Evolutionary conservation across 73 alveolate species (phyloP).

Genomic region (Breviolum minutum): DNA sequence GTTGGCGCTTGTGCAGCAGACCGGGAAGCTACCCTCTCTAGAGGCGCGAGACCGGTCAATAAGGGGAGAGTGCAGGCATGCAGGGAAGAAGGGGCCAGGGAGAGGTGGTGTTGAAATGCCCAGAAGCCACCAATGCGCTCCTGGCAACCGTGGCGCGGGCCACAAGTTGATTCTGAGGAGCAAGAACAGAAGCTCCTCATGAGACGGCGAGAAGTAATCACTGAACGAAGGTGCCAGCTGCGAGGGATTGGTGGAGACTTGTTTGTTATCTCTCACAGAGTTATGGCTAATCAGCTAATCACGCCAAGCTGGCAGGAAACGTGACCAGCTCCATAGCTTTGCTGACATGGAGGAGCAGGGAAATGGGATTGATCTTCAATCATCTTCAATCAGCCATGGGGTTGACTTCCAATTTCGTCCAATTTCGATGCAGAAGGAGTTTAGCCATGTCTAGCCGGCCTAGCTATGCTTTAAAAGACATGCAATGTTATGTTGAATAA

Average conservation of each 20-base stretch:
- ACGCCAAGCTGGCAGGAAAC: slow-evolving; percentile 57
- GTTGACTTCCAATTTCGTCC: too few species aligned
- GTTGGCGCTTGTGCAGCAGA: slow-evolving; percentile 65
- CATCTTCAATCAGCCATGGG: too few species aligned
- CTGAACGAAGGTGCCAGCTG: slow-evolving; percentile 27
- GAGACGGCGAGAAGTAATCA: slow-evolving; percentile 63
- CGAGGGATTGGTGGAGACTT: background rate
- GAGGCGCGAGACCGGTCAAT: background rate
- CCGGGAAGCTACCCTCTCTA: slow-evolving; percentile 59
- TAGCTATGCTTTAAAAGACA: too few species aligned
- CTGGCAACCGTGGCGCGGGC: background rate
- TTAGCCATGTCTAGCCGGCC: too few species aligned
- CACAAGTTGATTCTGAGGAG: background rate
- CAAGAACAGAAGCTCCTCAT: slow-evolving; percentile 59
- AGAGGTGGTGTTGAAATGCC: background rate
- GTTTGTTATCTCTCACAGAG: background rate
- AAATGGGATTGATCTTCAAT: background rate
- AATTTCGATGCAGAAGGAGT: too few species aligned
- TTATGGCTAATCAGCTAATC: background rate
- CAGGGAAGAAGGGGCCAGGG: background rate
- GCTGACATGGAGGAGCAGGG: slow-evolving; percentile 54
- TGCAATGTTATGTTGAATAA: too few species aligned
- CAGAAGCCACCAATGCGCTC: background rate
- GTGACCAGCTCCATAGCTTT: slow-evolving; percentile 40
- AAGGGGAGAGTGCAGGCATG: background rate